Percentiles rank a stretch among this genome's conserved stretches.
These are phyloP conservation scores for Phaeophleospora eucalypticola DNA, from an alignment of 2,329 filamentous ascomycete genomes.

Conservation along the genomic window DNA sequence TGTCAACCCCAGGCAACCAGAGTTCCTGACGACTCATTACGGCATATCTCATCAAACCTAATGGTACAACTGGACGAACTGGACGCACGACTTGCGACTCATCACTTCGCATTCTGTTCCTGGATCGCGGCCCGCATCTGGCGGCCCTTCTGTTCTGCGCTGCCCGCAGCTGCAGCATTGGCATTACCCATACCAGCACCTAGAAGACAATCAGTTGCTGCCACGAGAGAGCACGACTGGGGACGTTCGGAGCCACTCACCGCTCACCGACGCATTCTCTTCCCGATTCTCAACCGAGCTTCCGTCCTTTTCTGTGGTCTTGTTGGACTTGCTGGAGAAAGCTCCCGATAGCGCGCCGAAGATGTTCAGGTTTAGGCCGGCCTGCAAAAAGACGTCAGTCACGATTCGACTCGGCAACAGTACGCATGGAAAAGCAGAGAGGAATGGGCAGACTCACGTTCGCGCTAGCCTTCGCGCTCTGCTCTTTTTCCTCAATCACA, in stretches of 20 bases:
- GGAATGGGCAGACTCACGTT: slow-evolving; percentile 24
- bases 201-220: slow-evolving; percentile 12
- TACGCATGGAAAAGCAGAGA: neutral
- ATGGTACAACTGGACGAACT: neutral
- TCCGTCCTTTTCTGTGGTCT: slow-evolving; percentile 29
- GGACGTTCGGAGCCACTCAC: slow-evolving; percentile 16
- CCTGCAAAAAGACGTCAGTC: slow-evolving; percentile 20
- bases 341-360: slow-evolving; percentile 34
- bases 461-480: slow-evolving; percentile 32
- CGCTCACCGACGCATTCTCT: slow-evolving; percentile 27
- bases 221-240: neutral
- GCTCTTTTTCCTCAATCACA: slow-evolving; percentile 29
- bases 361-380: slow-evolving; percentile 37
- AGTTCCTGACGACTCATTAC: neutral
- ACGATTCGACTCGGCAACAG: neutral
- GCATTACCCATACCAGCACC: slow-evolving; percentile 28
- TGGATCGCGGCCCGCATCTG: slow-evolving; percentile 20
- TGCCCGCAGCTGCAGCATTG: slow-evolving; percentile 23
- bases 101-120: slow-evolving; percentile 13
- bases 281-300: slow-evolving; percentile 30
- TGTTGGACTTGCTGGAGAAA: slow-evolving; percentile 33
- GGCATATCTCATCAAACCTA: slow-evolving; percentile 2
- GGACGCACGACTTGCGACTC: neutral
- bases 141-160: slow-evolving; percentile 26
- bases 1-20: neutral